Percentiles rank a stretch among this genome's conserved stretches.
These are phyloP conservation scores for Avicennia marina DNA, from an alignment of 257 asterid genomes.

Conservation along the genomic window DNA sequence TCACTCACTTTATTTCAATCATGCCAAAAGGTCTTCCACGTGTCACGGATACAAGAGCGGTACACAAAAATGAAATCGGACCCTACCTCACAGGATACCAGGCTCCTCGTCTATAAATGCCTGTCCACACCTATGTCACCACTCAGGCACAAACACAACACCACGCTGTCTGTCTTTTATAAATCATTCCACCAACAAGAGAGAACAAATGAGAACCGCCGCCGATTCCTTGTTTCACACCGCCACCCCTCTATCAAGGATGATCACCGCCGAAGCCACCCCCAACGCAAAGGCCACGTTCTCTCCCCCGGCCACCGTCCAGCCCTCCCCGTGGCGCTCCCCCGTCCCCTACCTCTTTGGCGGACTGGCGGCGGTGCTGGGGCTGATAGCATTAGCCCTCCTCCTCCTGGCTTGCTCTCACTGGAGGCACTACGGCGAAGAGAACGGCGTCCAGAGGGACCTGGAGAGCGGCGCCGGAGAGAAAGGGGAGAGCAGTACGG, in stretches of 20 bases:
- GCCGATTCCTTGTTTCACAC: no score
- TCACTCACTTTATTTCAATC: no score
- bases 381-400: slow-evolving; percentile 57
- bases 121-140: no score
- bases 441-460: slow-evolving; percentile 25
- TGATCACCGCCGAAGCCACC: slow-evolving; percentile 32
- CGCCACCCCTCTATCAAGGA: slow-evolving; percentile 10
- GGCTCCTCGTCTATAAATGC: no score
- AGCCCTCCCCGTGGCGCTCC: slow-evolving; percentile 63
- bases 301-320: slow-evolving; percentile 42
- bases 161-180: no score
- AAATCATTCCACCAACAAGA: no score
- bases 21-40: no score
- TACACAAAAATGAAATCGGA: no score
- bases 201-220: no score
- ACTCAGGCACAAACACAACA: no score
- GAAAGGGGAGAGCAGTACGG: slow-evolving; percentile 33
- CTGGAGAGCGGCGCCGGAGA: slow-evolving; percentile 29
- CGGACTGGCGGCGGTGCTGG: slow-evolving; percentile 61
- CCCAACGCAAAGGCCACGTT: slow-evolving; percentile 40
- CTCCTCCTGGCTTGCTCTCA: slow-evolving; percentile 64
- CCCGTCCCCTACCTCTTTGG: slow-evolving; percentile 68
- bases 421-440: slow-evolving; percentile 43
- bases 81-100: no score
- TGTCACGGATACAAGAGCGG: no score